Evolutionary conservation across 2,329 filamentous ascomycete species (phyloP).

Genomic region (Phaeosphaeriaceae sp.): DNA sequence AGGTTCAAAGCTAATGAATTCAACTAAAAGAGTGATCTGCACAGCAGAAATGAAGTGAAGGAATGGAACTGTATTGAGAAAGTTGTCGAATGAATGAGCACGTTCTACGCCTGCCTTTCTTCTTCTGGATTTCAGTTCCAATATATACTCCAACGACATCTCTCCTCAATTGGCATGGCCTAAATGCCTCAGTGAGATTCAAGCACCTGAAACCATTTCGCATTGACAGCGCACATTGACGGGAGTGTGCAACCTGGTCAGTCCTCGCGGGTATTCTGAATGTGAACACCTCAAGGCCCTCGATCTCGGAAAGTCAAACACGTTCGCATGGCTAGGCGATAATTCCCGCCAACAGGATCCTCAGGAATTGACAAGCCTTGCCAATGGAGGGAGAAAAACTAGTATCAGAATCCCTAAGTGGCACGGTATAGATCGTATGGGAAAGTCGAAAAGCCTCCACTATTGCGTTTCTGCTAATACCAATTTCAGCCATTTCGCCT

Average conservation of each 20-base stretch:
- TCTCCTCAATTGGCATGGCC: conserved; percentile 6
- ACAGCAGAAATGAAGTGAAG: conserved; percentile 36
- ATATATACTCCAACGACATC: conserved; percentile 32
- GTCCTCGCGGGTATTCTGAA: conserved; percentile 4
- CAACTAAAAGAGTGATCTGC: conserved; percentile 33
- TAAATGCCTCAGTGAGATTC: conserved; percentile 9
- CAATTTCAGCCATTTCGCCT: background rate
- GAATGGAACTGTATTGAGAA: conserved; percentile 30
- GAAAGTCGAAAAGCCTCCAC: background rate
- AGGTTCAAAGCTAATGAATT: conserved; percentile 16
- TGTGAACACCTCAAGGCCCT: conserved; percentile 3
- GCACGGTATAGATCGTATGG: background rate
- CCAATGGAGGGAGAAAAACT: conserved; percentile 7
- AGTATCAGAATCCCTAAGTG: conserved; percentile 4
- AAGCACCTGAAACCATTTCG: conserved; percentile 25
- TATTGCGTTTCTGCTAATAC: background rate
- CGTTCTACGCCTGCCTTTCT: conserved; percentile 37
- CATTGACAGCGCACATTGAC: conserved; percentile 23
- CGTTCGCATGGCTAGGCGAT: conserved; percentile 12
- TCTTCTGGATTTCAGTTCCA: conserved; percentile 23
- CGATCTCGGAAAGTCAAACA: conserved; percentile 17
- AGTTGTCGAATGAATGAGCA: conserved; percentile 42
- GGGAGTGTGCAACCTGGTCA: conserved; percentile 13
- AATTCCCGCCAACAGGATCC: conserved; percentile 22
- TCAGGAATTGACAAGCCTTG: conserved; percentile 12